Evolutionary conservation across 192 early-diverging fungal species (phyloP).

Genomic region (Entomortierella beljakovae): DNA sequence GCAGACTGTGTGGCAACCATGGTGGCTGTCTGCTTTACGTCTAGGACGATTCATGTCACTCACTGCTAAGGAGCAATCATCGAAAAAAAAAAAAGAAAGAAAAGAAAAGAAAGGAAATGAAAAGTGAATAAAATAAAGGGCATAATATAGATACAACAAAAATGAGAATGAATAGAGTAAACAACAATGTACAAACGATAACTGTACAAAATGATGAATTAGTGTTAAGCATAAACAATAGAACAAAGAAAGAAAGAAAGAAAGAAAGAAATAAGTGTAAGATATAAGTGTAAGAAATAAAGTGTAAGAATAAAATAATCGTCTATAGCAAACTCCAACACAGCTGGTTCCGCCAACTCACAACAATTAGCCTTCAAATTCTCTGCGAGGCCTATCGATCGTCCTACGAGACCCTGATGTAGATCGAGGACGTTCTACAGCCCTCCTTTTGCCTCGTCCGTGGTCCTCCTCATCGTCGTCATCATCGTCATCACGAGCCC

Average conservation of each 20-base stretch:
- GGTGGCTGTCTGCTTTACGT: neutral
- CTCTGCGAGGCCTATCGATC: conserved; percentile 30
- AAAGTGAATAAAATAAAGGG: neutral
- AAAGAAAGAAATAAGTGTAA: neutral
- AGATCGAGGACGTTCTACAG: conserved; percentile 36
- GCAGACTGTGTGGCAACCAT: neutral
- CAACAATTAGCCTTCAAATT: conserved; percentile 23
- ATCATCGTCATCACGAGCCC: conserved; percentile 22
- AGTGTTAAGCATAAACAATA: neutral
- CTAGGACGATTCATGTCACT: neutral
- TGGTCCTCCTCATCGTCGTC: conserved; percentile 32
- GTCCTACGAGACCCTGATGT: conserved; percentile 22
- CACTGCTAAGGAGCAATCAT: neutral
- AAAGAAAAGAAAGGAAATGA: conserved; percentile 1
- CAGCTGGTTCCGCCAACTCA: too few relatives aligned
- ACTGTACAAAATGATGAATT: neutral
- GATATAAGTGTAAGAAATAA: neutral
- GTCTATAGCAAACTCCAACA: neutral
- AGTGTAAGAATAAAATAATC: neutral
- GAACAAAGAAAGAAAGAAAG: neutral
- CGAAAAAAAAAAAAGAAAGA: neutral
- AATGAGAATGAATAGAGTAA: too few relatives aligned
- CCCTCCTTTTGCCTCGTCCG: conserved; percentile 37
- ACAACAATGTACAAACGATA: neutral
- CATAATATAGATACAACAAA: too few relatives aligned